Evolutionary conservation across 2,329 filamentous ascomycete genomes (phyloP), one percentile per base, ranked within the genome.

Genomic region (Stemphylium vesicarium): DNA sequence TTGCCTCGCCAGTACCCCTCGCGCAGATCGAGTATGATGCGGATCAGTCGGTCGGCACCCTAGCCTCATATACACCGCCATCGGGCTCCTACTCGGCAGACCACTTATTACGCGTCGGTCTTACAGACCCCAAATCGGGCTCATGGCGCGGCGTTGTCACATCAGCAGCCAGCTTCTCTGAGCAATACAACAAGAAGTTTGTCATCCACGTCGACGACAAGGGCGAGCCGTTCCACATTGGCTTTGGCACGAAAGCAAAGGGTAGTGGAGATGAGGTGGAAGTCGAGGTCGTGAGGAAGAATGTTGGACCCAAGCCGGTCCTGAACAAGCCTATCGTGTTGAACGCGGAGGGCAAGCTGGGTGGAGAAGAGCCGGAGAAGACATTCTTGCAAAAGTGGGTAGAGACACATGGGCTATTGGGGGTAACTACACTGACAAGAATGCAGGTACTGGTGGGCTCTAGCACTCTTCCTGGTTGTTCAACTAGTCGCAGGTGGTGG

Each of bases 321-420:
- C 60, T 82, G 65, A 82, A 85, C 55, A 84, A 80, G 41, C 83
- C 84, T 0, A 80, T 84, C 45, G 75, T 83, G 48, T 75, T 84
- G 59, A 85, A 84, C 63, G 80, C 82, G 24, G 78, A 81, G 42
- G 85, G 86, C 0, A 79, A 77, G 59, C 78, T 86, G 44, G 77
- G 74, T 4, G 67, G 56, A 16, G 73, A 78, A 60, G 78, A 80
- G 65, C 73, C 74, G 8, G 78, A 82, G 66, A 82, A 81, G 75
- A 74, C 73, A 3, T 82, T 82, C 60, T 66, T 82, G 59, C 80
- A 82, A 63, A 82, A 82, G 79, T 81, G 61, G 63, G 78, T 74
- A 39, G 24, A 12, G 22, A 9, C 36, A 46, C 18, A 18, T 18
- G 33, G 15, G 6, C 10, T 31, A 10, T 12, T 32, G 9, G 13